A percentile compares a stretch with the other conserved stretches of the same genome.
Conservation (phyloP, 2,329 filamentous ascomycete species). For the Pyricularia pennisetigena region DNA sequence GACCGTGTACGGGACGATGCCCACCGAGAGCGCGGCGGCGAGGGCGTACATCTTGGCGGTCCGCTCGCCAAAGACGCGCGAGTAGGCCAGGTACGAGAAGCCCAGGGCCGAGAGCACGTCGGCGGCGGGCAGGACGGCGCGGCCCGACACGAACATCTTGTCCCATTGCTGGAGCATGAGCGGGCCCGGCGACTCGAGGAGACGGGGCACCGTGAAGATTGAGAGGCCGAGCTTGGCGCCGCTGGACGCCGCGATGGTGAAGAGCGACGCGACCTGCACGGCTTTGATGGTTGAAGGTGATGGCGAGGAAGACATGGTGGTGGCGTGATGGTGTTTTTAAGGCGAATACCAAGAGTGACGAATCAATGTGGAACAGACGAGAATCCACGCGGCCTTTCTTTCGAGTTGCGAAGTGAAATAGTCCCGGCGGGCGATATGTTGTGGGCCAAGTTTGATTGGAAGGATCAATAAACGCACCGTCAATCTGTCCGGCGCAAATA, state of each 20-base stretch:
- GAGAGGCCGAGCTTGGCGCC: constrained; percentile 29
- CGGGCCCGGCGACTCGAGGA: constrained; percentile 44
- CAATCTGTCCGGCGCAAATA: too few relatives aligned
- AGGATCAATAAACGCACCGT: too few relatives aligned
- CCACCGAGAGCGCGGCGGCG: constrained; percentile 32
- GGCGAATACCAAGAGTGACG: background rate
- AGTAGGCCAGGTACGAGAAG: constrained; percentile 35
- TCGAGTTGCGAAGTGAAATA: background rate
- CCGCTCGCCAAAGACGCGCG: background rate
- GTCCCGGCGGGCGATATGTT: too few relatives aligned
- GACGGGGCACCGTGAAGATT: constrained; percentile 34
- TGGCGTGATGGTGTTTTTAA: background rate
- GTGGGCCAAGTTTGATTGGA: too few relatives aligned
- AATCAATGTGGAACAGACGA: background rate
- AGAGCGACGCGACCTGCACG: constrained; percentile 39
- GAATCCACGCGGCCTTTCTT: background rate
- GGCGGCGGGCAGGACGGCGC: constrained; percentile 25
- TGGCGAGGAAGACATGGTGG: background rate
- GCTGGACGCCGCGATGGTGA: constrained; percentile 33
- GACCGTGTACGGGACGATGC: constrained; percentile 42
- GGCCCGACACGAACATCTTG: constrained; percentile 28
- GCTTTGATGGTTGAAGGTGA: constrained; percentile 23
- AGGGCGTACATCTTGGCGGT: constrained; percentile 28
- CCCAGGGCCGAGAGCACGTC: constrained; percentile 28
- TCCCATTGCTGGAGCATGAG: constrained; percentile 47